A percentile compares a stretch with the other conserved stretches of the same genome.
Conservation (phyloP, 192 early-diverging fungal species). For the Linnemannia exigua region DNA sequence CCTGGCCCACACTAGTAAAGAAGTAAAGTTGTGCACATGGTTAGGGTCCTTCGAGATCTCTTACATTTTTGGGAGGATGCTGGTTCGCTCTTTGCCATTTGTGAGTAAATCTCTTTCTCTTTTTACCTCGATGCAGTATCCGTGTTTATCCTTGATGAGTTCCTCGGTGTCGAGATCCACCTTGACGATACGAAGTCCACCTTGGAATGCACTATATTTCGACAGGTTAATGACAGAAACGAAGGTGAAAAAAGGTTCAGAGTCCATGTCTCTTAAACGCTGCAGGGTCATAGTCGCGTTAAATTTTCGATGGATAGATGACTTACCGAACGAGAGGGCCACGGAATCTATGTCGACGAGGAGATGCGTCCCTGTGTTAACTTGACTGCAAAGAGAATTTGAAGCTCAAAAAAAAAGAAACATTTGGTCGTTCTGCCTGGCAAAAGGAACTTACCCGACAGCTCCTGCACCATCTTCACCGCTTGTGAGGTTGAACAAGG, state of each 20-base stretch:
- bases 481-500: slow-evolving; percentile 61
- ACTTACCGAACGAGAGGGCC: slow-evolving; percentile 17
- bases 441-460: slow-evolving; percentile 66
- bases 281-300: no score
- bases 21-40: neutral
- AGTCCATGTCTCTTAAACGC: no score
- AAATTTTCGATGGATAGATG: no score
- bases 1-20: slow-evolving; percentile 3
- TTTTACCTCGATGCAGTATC: slow-evolving; percentile 58
- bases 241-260: no score
- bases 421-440: no score
- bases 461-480: slow-evolving; percentile 72
- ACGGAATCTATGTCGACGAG: slow-evolving; percentile 10
- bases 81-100: neutral
- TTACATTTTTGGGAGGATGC: neutral
- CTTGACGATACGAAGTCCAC: slow-evolving; percentile 61
- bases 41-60: neutral
- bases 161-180: slow-evolving; percentile 67
- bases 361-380: no score
- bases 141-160: slow-evolving; percentile 57
- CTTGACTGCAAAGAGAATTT: neutral
- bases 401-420: no score
- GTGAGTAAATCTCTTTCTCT: neutral
- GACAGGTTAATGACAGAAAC: no score
- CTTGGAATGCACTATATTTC: slow-evolving; percentile 8